Percentiles rank a stretch among this genome's conserved stretches.
Evolutionary conservation across 2,329 filamentous ascomycete species (phyloP).

Genomic region (Botrytis deweyae): DNA sequence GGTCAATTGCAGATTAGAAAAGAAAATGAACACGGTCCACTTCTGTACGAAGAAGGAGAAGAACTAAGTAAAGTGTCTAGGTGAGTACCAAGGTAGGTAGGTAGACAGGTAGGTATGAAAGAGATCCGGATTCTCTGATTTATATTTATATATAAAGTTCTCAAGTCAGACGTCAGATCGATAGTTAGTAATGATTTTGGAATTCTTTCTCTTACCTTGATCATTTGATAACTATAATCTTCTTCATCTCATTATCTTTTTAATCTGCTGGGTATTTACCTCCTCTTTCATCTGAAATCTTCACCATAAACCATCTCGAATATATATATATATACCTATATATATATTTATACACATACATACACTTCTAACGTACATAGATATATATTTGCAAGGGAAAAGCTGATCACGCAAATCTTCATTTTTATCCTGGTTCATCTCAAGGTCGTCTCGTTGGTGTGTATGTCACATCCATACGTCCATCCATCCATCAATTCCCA

Average conservation of each 20-base stretch:
- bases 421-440: constrained; percentile 9
- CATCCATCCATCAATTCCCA: not conserved
- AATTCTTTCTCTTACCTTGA: not conserved
- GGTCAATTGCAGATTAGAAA: not conserved
- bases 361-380: not conserved
- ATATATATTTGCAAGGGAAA: not conserved
- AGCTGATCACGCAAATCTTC: not conserved
- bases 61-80: not conserved
- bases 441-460: not conserved
- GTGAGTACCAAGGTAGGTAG: not conserved
- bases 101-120: not conserved
- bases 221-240: not conserved
- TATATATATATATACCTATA: not conserved
- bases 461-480: not conserved
- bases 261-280: not conserved
- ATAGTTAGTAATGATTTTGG: not conserved
- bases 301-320: not conserved
- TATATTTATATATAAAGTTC: not conserved
- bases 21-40: constrained; percentile 4
- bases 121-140: not conserved
- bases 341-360: not conserved
- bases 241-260: not conserved
- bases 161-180: not conserved
- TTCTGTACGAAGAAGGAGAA: not conserved
- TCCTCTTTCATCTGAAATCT: not conserved